Base-by-base conservation (phyloP, 352 stramenopile genomes). In the Peronospora destructor region DNA sequence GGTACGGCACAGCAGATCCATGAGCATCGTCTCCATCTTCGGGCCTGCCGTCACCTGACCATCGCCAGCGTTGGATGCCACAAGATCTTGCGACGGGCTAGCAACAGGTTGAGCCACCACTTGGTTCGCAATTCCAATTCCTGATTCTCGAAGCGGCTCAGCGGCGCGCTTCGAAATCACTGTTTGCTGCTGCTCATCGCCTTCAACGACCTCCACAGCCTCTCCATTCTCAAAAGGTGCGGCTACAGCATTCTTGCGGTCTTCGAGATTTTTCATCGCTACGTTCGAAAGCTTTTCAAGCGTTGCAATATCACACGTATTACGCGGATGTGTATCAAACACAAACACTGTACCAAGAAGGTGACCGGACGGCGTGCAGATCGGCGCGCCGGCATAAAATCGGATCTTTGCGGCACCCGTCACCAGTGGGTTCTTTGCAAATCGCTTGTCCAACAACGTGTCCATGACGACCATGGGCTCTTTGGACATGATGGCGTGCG, bases 11-110 rank as follows among this genome's bases (percentile, higher is more conserved):
- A 93, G 61, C 47, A 93, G 57, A 69, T 93, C 82, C 82, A 93
- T 93, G 30, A 93, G 63, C 82, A 93, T 93, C 51, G 82, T 91
- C 53, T 93, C 82, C 79, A 93, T 91, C 82, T 93, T 93, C 1
- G 82, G 82, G 10, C 82, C 82, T 19, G 79, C 68, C 4, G 79
- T 89, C 12, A 93, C 79, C 52, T 93, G 82, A 14, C 82, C 82
- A 40, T 93, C 82, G 9, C 79, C 79, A n/a, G 82, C 66, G 62
- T 87, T 88, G 4, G 77, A 73, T 2, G 82, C 77, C 6, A 93
- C 82, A 29, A 93, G 64, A 45, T 93, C 82, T 64, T 93, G 82
- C 43, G 82, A 88, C 35, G 76, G 52, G 8, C 57, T 53, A 52
- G 61, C 34, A 17, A 75, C 62, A 13, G 72, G 71, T 14, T 79